phyloP scores from a whole-genome alignment of 768 basidiomycete genomes.

The Trametes cinnabarina region DNA sequence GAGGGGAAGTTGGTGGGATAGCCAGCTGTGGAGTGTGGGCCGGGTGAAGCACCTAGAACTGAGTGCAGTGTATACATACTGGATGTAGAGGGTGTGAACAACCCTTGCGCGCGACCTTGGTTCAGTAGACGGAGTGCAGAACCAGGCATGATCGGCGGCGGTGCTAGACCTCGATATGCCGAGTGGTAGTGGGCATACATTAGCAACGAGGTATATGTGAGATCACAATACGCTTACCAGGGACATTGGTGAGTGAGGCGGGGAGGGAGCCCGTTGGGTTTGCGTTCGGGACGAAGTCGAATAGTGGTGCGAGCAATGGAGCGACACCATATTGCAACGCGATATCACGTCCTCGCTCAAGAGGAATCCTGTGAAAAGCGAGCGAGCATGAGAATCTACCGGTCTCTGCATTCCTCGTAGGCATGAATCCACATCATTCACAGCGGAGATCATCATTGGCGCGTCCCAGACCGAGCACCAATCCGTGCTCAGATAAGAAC shows the following conservation, averaged over 20 bases:
- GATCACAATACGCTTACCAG: constrained; percentile 19
- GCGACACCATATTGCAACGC: constrained; percentile 91
- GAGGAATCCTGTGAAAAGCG: constrained; percentile 74
- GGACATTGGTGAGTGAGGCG: constrained; percentile 9
- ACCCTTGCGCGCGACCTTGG: constrained; percentile 82
- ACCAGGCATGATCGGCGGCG: constrained; percentile 85
- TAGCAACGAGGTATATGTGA: background rate
- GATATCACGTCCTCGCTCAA: constrained; percentile 90
- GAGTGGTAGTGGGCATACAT: background rate
- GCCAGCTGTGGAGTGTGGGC: constrained; percentile 42
- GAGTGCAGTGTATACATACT: constrained; percentile 45
- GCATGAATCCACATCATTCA: background rate
- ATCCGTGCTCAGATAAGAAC: background rate
- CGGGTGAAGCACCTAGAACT: constrained; percentile 53
- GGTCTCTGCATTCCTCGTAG: background rate
- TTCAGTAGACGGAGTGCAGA: constrained; percentile 81
- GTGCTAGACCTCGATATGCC: constrained; percentile 46
- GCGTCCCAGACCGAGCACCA: background rate
- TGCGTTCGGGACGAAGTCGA: constrained; percentile 86
- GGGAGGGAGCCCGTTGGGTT: constrained; percentile 70
- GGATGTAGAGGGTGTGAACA: constrained; percentile 84
- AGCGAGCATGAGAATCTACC: background rate
- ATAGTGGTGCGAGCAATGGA: constrained; percentile 81
- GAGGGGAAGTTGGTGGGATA: constrained; percentile 54
- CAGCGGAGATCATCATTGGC: background rate